phyloP scores from a whole-genome alignment of 306 rosid genomes.

The Cucumis sativus region DNA sequence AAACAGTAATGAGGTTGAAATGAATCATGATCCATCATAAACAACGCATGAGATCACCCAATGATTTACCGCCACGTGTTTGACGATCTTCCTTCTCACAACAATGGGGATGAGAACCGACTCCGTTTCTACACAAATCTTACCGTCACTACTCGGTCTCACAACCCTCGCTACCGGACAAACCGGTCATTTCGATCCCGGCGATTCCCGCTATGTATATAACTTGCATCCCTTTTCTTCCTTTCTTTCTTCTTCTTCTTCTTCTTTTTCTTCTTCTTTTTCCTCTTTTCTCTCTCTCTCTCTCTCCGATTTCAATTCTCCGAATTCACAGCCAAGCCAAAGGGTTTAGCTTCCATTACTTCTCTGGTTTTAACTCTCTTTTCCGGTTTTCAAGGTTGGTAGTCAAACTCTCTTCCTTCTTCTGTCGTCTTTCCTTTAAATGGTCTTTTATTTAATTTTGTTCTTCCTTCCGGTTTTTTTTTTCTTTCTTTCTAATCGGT shows the following conservation, averaged over 20 bases:
- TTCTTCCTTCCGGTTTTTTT: not conserved
- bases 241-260: not conserved
- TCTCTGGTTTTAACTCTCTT: not conserved
- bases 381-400: conserved; percentile 14
- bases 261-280: not conserved
- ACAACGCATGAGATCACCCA: conserved; percentile 5
- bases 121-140: not conserved
- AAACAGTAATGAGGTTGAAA: not conserved
- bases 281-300: too few relatives aligned
- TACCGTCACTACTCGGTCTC: conserved; percentile 20
- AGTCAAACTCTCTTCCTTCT: conserved; percentile 1
- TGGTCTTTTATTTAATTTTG: not conserved
- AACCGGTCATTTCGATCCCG: conserved; percentile 24
- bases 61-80: conserved; percentile 13
- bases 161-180: conserved; percentile 1
- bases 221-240: not conserved
- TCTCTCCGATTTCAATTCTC: not conserved
- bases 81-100: not conserved
- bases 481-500: not conserved
- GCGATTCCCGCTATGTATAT: conserved; percentile 34
- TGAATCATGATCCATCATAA: conserved; percentile 8
- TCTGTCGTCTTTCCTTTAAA: not conserved
- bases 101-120: conserved; percentile 27
- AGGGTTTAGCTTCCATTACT: conserved; percentile 8
- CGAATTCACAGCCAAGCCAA: not conserved